Base-by-base conservation (phyloP, 2,329 filamentous ascomycete genomes). In the Aspergillus unguis region DNA sequence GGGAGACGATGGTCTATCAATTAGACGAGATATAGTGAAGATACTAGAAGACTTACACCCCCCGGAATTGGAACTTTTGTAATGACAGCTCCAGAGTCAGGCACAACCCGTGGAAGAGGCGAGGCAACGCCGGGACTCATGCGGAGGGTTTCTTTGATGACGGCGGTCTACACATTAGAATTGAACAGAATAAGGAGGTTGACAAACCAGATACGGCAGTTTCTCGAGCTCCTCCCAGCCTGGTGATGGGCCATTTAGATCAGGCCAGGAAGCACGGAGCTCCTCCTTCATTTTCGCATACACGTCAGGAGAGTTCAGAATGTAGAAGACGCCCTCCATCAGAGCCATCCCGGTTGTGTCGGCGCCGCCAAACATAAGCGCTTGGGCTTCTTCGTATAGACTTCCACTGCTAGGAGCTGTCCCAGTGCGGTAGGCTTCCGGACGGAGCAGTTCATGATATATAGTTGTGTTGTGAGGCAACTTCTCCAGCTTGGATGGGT, bases 381-480 rank as follows among this genome's bases (percentile, higher is more conserved):
- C 50, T 9, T 48, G 50, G 11, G 38, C 37, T 28, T 53, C 50
- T 5, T 52, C 45, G 6, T 44, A 53, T 2, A 53, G 44, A 33
- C 50, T 53, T 4, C 41, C 44, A 4, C 29, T 43, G 17, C 32
- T 36, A 6, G 50, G 50, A 5, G 40, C 37, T 3, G 45, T 48
- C 7, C 40, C 44, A 2, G 38, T 44, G 8, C 29, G 25, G 27
- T 48, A 44, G 3, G 50, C 44, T n/a, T 53, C 50, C 2, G 50
- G 50, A 10, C 50, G 38, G 17, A 48, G 40, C 6, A 53, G 50
- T 17, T 48, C 45, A 23, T 53, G 50, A 41, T 48, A 53, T 27
- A 48, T 40, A 5, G 50, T 44, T 10, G 38, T 48, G 5, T 31
- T 38, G 31, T 53, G 50, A 2, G 50, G 50, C 9, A 53, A 40